Percentiles rank a stretch among this genome's conserved stretches.
Evolutionary conservation across 202 grass and related monocot species (phyloP).

Genomic region (Schoenoplectus triqueter): DNA sequence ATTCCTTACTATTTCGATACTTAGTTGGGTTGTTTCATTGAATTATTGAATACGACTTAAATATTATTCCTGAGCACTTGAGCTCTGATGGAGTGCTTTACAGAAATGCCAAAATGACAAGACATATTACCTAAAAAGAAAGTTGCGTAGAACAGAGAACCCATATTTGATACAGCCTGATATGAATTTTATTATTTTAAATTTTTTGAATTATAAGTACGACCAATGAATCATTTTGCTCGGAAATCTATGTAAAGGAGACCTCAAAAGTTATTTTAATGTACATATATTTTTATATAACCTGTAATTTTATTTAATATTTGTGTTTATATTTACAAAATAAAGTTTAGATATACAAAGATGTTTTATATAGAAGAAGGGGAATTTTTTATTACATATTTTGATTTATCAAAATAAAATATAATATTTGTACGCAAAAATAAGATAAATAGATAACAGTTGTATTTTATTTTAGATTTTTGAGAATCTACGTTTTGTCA

Average conservation of each 20-base stretch:
- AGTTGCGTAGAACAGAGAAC: conserved; percentile 20
- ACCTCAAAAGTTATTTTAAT: neutral
- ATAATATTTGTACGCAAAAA: neutral
- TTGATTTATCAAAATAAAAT: neutral
- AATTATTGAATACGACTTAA: neutral
- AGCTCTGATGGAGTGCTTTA: neutral
- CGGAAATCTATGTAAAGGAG: neutral
- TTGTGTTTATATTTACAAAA: neutral
- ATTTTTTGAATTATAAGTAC: neutral
- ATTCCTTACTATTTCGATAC: conserved; percentile 1
- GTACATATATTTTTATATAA: neutral
- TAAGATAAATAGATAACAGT: neutral
- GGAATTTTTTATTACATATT: neutral
- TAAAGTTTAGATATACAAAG: neutral
- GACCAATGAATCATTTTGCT: neutral
- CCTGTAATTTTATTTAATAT: neutral
- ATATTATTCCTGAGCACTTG: neutral
- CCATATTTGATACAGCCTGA: neutral
- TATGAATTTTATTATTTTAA: neutral
- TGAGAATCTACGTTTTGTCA: neutral
- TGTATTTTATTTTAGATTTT: neutral
- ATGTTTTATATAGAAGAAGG: neutral
- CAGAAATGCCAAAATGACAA: neutral
- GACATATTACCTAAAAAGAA: neutral
- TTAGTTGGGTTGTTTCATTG: conserved; percentile 15